Conservation (phyloP, 352 stramenopile genomes). For the Phytophthora pini region DNA sequence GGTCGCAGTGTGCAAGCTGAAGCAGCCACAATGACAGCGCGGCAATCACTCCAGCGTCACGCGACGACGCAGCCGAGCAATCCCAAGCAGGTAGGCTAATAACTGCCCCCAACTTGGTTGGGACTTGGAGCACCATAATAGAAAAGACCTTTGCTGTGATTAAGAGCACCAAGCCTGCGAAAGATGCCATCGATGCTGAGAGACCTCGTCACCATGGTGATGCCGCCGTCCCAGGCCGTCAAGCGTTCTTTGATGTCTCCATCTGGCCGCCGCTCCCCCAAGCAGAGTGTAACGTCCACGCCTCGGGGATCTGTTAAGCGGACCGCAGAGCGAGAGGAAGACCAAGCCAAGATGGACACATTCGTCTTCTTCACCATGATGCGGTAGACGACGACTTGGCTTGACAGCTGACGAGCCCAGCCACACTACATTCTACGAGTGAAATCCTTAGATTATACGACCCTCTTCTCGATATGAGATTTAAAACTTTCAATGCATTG, state of each 20-base stretch:
- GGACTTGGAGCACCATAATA: conserved; percentile 45
- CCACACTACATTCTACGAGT: background rate
- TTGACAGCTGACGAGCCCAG: background rate
- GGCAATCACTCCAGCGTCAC: conserved; percentile 32
- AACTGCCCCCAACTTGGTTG: background rate
- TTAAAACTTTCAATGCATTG: background rate
- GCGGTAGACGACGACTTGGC: conserved; percentile 25
- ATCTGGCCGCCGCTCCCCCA: conserved; percentile 20
- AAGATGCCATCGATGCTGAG: conserved; percentile 48
- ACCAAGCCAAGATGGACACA: conserved; percentile 44
- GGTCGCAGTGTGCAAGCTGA: no score
- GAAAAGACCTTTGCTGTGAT: conserved; percentile 42
- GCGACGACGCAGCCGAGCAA: conserved; percentile 50
- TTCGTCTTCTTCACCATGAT: conserved; percentile 54
- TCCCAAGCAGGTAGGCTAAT: conserved; percentile 8
- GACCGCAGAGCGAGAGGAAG: conserved; percentile 23
- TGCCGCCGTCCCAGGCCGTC: conserved; percentile 16
- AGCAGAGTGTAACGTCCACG: conserved; percentile 17
- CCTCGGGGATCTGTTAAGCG: background rate
- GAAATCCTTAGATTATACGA: no score
- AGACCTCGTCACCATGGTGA: conserved; percentile 43
- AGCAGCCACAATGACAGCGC: no score
- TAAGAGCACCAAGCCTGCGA: conserved; percentile 24
- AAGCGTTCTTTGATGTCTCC: conserved; percentile 34
- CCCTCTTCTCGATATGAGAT: background rate